phyloP scores from a whole-genome alignment of 2,329 filamentous ascomycete genomes.

The Xylaria sp. region DNA sequence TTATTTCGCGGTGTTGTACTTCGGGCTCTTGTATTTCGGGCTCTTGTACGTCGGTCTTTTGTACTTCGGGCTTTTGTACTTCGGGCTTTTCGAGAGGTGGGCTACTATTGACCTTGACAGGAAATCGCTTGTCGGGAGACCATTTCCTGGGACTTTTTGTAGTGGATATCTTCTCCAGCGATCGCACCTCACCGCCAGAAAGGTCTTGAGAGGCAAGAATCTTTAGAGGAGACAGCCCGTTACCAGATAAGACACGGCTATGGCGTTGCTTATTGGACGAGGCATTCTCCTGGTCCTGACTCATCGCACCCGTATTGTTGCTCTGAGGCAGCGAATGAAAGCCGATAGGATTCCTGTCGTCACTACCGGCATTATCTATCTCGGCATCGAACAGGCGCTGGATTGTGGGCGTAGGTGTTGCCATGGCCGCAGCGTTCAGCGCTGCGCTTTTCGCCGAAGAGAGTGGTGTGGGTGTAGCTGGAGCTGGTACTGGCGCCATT shows the following conservation, averaged over 20 bases:
- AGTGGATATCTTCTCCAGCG: conserved; percentile 38
- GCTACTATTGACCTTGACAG: conserved; percentile 62
- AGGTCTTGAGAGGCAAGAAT: conserved; percentile 55
- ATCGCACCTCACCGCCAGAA: conserved; percentile 43
- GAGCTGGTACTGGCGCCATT: conserved; percentile 32
- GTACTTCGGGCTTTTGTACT: conserved; percentile 28
- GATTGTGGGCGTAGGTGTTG: conserved; percentile 30
- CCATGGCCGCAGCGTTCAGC: conserved; percentile 22
- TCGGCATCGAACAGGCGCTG: conserved; percentile 25
- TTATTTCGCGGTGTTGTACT: conserved; percentile 51
- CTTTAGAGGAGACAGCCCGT: conserved; percentile 67
- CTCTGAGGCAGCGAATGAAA: conserved; percentile 18
- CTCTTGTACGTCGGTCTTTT: no score
- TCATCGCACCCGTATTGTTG: conserved; percentile 26
- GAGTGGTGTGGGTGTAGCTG: conserved; percentile 33
- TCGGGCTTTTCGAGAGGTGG: conserved; percentile 35
- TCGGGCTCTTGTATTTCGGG: conserved; percentile 23
- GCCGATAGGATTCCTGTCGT: background rate
- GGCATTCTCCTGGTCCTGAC: conserved; percentile 57
- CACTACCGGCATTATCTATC: background rate
- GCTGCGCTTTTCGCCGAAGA: conserved; percentile 15
- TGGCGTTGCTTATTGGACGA: conserved; percentile 60
- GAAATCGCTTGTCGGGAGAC: conserved; percentile 67
- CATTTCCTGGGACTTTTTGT: conserved; percentile 55
- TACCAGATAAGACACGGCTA: conserved; percentile 67